Conservation (phyloP, 768 basidiomycete species). For the Obba rivulosa region DNA sequence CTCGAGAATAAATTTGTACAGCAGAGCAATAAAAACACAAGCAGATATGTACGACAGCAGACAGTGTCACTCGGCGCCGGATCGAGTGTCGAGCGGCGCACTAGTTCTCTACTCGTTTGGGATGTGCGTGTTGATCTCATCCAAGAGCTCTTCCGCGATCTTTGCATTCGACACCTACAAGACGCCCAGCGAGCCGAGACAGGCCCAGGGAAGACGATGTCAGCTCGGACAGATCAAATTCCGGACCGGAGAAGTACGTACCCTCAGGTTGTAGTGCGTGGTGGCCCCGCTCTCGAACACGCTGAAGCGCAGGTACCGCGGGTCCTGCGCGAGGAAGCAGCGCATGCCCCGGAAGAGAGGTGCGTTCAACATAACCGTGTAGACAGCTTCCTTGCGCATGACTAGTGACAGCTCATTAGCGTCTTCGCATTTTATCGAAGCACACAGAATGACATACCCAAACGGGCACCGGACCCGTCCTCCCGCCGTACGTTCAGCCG, state of each 20-base stretch:
- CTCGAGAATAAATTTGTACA: background rate
- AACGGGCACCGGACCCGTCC: slow-evolving; percentile 65
- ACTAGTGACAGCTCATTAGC: slow-evolving; percentile 36
- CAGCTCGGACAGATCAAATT: background rate
- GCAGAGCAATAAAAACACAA: background rate
- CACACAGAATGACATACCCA: slow-evolving; percentile 39
- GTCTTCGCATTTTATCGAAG: background rate
- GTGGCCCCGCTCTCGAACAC: slow-evolving; percentile 56
- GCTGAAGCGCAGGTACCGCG: slow-evolving; percentile 74
- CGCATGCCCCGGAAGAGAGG: slow-evolving; percentile 77
- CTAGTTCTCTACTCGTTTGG: slow-evolving; percentile 20
- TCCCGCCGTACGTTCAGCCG: slow-evolving; percentile 60
- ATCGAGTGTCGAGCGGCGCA: background rate
- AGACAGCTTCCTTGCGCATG: slow-evolving; percentile 84
- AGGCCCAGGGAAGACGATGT: too few species aligned
- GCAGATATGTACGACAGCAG: background rate
- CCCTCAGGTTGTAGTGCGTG: slow-evolving; percentile 73
- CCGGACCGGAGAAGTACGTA: slow-evolving; percentile 27
- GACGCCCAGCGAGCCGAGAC: background rate
- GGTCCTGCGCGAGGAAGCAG: slow-evolving; percentile 67
- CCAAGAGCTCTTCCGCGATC: slow-evolving; percentile 64
- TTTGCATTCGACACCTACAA: slow-evolving; percentile 61
- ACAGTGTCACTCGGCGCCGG: background rate
- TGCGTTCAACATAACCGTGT: slow-evolving; percentile 66
- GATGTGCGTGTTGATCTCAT: slow-evolving; percentile 43